Percentiles rank a stretch among this genome's conserved stretches.
Evolutionary conservation across 257 asterid species (phyloP).

Genomic region (Solanum gracilifrons): DNA sequence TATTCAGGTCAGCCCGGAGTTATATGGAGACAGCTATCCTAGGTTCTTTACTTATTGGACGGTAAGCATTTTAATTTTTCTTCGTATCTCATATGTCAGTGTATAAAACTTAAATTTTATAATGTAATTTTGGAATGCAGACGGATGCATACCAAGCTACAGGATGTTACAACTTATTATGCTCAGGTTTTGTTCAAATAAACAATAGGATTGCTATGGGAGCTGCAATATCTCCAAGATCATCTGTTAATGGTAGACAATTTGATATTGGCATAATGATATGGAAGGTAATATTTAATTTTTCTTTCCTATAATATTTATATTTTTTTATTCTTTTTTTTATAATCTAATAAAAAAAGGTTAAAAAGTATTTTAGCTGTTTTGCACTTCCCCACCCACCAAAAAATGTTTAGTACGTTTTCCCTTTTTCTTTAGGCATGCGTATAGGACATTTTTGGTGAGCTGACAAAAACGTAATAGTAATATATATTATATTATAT

Average conservation of each 20-base stretch:
- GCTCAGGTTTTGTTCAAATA: conserved; percentile 86
- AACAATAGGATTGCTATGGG: conserved; percentile 88
- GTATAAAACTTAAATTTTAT: neutral
- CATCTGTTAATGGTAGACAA: conserved; percentile 48
- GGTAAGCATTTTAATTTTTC: conserved; percentile 20
- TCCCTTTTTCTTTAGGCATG: neutral
- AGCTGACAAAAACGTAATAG: conserved; percentile 1
- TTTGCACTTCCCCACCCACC: neutral
- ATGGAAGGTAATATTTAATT: conserved; percentile 61
- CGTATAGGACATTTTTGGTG: neutral
- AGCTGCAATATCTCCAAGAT: conserved; percentile 93
- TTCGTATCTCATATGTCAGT: neutral
- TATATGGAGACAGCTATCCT: conserved; percentile 81
- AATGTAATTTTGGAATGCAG: conserved; percentile 14
- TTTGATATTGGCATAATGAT: conserved; percentile 81
- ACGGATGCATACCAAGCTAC: conserved; percentile 96
- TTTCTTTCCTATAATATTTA: neutral
- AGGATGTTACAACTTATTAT: conserved; percentile 82
- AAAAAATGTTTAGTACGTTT: neutral
- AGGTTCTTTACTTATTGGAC: conserved; percentile 95
- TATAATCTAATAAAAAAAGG: neutral
- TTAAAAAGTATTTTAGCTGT: neutral
- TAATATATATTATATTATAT: neutral
- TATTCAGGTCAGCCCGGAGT: conserved; percentile 71
- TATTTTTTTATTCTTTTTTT: neutral